phyloP scores from a whole-genome alignment of 148 eudicot species.

The Diospyros lotus region DNA sequence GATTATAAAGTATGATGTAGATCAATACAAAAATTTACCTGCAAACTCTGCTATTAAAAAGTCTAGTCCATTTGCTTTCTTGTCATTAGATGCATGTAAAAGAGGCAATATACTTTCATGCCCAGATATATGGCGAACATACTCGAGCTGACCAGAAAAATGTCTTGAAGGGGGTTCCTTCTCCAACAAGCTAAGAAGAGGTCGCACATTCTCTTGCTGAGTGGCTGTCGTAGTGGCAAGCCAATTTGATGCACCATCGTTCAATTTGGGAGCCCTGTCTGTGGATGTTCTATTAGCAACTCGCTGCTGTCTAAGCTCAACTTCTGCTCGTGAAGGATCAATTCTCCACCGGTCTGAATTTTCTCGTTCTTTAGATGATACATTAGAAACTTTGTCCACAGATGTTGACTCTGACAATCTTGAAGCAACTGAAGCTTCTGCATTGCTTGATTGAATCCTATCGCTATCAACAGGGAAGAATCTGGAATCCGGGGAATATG shows the following conservation, averaged over 20 bases:
- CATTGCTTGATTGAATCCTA: conserved; percentile 53
- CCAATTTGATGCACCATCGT: conserved; percentile 58
- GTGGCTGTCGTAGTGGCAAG: conserved; percentile 32
- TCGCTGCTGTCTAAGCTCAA: conserved; percentile 56
- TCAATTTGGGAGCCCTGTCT: conserved; percentile 51
- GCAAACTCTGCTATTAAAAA: conserved; percentile 91
- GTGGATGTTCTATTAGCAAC: conserved; percentile 40
- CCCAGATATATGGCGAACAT: conserved; percentile 67
- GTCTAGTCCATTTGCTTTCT: conserved; percentile 77
- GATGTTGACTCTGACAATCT: conserved; percentile 42
- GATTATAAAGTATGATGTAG: not conserved
- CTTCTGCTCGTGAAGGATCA: conserved; percentile 50
- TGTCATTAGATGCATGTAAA: conserved; percentile 73
- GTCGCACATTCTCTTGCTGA: conserved; percentile 81
- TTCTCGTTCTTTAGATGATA: conserved; percentile 32
- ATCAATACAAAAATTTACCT: conserved; percentile 35
- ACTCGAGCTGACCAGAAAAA: conserved; percentile 89
- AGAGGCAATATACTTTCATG: conserved; percentile 84
- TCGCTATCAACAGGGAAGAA: conserved; percentile 42
- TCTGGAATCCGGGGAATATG: conserved; percentile 41
- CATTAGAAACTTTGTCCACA: conserved; percentile 44
- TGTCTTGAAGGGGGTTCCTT: conserved; percentile 91
- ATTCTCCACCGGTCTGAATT: conserved; percentile 31
- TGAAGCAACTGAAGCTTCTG: conserved; percentile 45
- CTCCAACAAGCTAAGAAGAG: conserved; percentile 88